phyloP scores from a whole-genome alignment of 257 asterid genomes.

The Penstemon eatonii region DNA sequence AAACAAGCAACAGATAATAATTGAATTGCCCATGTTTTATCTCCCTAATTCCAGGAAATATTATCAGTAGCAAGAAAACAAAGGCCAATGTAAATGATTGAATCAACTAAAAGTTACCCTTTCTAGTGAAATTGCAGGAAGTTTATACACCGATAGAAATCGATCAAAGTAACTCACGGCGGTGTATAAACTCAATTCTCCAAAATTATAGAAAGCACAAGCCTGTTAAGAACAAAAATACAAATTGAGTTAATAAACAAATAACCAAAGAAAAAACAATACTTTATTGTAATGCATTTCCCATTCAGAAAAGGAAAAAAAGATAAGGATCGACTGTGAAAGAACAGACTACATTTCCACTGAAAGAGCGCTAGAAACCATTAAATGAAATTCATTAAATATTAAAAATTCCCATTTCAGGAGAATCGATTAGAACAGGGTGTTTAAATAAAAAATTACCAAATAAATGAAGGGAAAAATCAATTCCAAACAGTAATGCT shows the following conservation, averaged over 20 bases:
- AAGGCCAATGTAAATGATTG: conserved; percentile 22
- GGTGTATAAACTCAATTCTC: conserved; percentile 42
- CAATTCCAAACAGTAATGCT: not conserved
- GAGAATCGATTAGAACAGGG: conserved; percentile 18
- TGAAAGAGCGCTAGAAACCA: conserved; percentile 21
- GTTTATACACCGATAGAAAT: conserved; percentile 42
- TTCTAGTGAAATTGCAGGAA: conserved; percentile 38
- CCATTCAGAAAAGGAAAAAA: not conserved
- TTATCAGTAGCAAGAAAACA: conserved; percentile 3
- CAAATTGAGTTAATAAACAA: conserved; percentile 5
- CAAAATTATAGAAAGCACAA: conserved; percentile 43
- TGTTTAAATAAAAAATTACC: conserved; percentile 12
- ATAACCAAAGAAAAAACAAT: not conserved
- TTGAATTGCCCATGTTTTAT: conserved; percentile 55
- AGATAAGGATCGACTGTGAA: not conserved
- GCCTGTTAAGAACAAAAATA: conserved; percentile 40
- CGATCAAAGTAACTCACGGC: conserved; percentile 55
- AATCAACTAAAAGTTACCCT: conserved; percentile 16
- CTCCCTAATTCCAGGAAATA: conserved; percentile 41
- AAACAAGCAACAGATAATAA: conserved; percentile 70
- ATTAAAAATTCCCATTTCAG: conserved; percentile 17
- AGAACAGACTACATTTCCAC: conserved; percentile 17
- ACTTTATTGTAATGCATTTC: not conserved
- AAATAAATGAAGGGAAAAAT: conserved; percentile 3
- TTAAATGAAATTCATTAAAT: conserved; percentile 26